These are phyloP conservation scores for Paramarasmius palmivorus DNA, from an alignment of 1,284 basidiomycete genomes.

Conservation along the genomic window DNA sequence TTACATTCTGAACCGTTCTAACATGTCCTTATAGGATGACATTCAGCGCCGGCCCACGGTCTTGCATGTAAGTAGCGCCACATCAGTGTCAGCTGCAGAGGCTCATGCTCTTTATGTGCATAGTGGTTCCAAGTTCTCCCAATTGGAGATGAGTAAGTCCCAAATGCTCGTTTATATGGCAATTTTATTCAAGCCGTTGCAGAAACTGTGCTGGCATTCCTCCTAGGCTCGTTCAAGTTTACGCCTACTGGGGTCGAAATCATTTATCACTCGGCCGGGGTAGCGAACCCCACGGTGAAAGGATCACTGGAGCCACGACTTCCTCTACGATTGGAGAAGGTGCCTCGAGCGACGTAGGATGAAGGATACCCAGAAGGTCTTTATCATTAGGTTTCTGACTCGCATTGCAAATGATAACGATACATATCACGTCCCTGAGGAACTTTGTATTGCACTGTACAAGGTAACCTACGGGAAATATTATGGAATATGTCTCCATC, in stretches of 20 bases:
- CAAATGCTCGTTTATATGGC: neutral
- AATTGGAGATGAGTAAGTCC: slow-evolving; percentile 28
- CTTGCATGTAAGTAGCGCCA: slow-evolving; percentile 20
- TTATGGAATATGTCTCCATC: no score
- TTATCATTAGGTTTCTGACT: no score
- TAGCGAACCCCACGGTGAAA: slow-evolving; percentile 21
- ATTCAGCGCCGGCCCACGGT: slow-evolving; percentile 21
- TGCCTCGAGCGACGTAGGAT: no score
- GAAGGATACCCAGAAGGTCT: no score
- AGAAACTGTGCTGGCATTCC: neutral
- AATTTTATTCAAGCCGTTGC: neutral
- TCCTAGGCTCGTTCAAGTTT: slow-evolving; percentile 19
- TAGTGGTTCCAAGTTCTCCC: slow-evolving; percentile 28
- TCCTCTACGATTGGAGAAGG: no score
- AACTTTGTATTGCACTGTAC: no score
- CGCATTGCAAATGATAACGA: no score
- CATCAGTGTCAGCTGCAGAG: neutral
- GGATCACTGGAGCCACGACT: slow-evolving; percentile 4
- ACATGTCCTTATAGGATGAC: slow-evolving; percentile 19
- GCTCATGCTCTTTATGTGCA: neutral
- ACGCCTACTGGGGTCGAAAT: slow-evolving; percentile 22
- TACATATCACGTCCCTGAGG: no score
- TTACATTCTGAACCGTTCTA: neutral
- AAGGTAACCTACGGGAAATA: no score
- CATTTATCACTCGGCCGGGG: slow-evolving; percentile 23